phyloP scores from a whole-genome alignment of 768 basidiomycete genomes.

The Rhizopogon roseolus region DNA sequence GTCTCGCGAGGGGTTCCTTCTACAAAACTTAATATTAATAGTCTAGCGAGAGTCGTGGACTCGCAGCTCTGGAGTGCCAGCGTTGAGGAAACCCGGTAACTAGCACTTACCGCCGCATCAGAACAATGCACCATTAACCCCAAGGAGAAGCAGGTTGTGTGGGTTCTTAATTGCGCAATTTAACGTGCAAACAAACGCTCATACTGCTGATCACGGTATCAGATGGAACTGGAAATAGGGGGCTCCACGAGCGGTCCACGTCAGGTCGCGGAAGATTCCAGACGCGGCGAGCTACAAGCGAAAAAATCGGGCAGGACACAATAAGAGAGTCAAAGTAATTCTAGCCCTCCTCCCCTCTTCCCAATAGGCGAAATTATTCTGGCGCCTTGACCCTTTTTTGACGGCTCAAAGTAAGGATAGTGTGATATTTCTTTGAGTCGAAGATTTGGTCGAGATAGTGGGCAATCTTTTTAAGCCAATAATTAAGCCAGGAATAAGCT shows the following conservation, averaged over 20 bases:
- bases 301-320: too few species aligned
- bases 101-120: background rate
- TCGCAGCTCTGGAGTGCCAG: background rate
- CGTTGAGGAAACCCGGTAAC: background rate
- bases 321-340: too few species aligned
- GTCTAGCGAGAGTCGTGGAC: background rate
- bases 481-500: too few species aligned
- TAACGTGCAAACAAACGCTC: background rate
- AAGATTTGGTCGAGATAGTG: too few species aligned
- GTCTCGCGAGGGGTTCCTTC: background rate
- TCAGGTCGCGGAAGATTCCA: too few species aligned
- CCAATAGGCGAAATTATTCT: too few species aligned
- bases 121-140: background rate
- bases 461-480: too few species aligned
- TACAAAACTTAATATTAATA: conserved; percentile 1
- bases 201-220: background rate
- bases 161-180: conserved; percentile 1
- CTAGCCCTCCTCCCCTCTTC: too few species aligned
- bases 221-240: background rate
- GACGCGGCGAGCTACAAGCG: too few species aligned
- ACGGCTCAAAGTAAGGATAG: background rate
- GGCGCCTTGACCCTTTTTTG: too few species aligned
- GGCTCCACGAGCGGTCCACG: too few species aligned
- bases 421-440: background rate
- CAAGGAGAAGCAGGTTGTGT: background rate